These are phyloP conservation scores for Stevia rebaudiana DNA, from an alignment of 140 eudicot species.

Conservation along the genomic window DNA sequence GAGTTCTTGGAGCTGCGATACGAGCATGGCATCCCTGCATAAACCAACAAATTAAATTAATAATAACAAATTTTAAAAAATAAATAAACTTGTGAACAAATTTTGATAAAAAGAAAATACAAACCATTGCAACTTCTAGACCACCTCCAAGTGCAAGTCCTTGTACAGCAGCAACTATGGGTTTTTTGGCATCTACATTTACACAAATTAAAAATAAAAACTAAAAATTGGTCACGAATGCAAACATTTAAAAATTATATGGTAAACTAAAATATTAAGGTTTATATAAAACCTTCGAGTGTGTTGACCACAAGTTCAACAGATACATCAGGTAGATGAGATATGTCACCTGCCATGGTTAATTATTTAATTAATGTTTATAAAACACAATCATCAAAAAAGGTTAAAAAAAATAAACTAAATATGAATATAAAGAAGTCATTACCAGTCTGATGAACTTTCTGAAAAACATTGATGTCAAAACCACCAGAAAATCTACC, in stretches of 20 bases:
- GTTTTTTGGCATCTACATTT: constrained; percentile 66
- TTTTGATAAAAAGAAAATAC: constrained; percentile 18
- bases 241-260: background rate
- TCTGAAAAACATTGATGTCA: constrained; percentile 77
- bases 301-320: constrained; percentile 54
- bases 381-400: background rate
- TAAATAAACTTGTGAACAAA: background rate
- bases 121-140: constrained; percentile 84
- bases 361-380: background rate
- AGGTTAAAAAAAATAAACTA: background rate
- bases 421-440: background rate
- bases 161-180: constrained; percentile 87
- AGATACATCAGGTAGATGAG: constrained; percentile 68
- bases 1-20: constrained; percentile 73
- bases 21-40: constrained; percentile 92
- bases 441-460: constrained; percentile 71
- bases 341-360: constrained; percentile 58
- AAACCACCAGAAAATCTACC: constrained; percentile 91
- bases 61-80: background rate
- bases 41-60: constrained; percentile 1
- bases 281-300: constrained; percentile 58
- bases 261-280: background rate
- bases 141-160: constrained; percentile 99
- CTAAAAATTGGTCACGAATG: background rate
- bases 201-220: background rate